A percentile compares a stretch with the other conserved stretches of the same genome.
Conservation (phyloP, 2,329 filamentous ascomycete species). For the Teratosphaeria gauchensis region DNA sequence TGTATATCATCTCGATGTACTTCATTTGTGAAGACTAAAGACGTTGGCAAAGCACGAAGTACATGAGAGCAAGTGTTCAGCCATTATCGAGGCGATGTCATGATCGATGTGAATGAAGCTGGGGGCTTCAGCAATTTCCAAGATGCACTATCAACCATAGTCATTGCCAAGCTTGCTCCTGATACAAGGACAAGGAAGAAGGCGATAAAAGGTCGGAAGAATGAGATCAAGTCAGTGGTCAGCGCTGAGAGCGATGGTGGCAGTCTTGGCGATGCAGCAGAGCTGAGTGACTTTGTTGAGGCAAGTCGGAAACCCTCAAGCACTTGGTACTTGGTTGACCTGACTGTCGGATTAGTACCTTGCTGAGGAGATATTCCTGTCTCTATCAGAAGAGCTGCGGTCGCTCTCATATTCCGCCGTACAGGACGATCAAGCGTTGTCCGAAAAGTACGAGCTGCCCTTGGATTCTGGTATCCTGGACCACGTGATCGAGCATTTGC, state of each 20-base stretch:
- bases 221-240: constrained; percentile 27
- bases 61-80: too few species aligned
- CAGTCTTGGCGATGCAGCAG: constrained; percentile 45
- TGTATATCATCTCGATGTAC: background rate
- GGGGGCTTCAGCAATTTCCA: constrained; percentile 60
- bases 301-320: constrained; percentile 25
- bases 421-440: constrained; percentile 41
- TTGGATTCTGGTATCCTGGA: constrained; percentile 30
- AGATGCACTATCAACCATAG: constrained; percentile 60
- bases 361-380: constrained; percentile 56
- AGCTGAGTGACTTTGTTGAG: constrained; percentile 70
- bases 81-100: constrained; percentile 4
- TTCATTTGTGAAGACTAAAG: background rate
- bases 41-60: background rate
- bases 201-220: constrained; percentile 32
- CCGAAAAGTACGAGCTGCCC: constrained; percentile 45
- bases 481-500: constrained; percentile 44
- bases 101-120: constrained; percentile 31
- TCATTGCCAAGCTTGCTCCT: constrained; percentile 53
- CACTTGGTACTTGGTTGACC: background rate
- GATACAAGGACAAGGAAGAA: constrained; percentile 36
- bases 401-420: constrained; percentile 51
- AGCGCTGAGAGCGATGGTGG: background rate
- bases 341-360: constrained; percentile 46
- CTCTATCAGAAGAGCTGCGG: constrained; percentile 52